These are phyloP conservation scores for Themeda triandra DNA, from an alignment of 176 grass and related monocot genomes.

Conservation along the genomic window DNA sequence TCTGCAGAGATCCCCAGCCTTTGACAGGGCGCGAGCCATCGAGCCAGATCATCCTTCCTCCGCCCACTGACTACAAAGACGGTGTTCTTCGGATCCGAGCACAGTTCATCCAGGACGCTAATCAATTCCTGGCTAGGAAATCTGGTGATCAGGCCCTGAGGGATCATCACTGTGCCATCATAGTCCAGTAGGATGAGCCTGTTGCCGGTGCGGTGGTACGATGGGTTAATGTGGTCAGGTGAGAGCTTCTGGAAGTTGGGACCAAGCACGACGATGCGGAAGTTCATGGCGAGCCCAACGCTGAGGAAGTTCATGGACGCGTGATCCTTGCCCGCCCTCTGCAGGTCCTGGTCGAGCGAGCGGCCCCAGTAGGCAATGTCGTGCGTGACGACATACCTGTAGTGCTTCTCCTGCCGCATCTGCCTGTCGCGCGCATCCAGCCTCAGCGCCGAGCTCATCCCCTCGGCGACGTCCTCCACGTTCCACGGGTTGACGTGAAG, in stretches of 20 bases:
- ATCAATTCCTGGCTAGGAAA: conserved; percentile 30
- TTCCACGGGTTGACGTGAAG: conserved; percentile 50
- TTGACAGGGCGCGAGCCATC: conserved; percentile 35
- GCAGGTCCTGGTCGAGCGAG: conserved; percentile 31
- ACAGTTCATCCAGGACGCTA: conserved; percentile 16
- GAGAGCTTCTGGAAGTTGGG: conserved; percentile 27
- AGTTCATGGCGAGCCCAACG: conserved; percentile 38
- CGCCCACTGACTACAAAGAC: conserved; percentile 50
- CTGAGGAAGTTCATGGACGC: conserved; percentile 1
- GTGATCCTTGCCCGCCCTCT: conserved; percentile 11
- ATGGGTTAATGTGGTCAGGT: conserved; percentile 1
- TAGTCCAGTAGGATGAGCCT: conserved; percentile 53
- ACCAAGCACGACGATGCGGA: conserved; percentile 31
- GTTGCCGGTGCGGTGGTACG: conserved; percentile 26
- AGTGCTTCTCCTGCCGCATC: conserved; percentile 36
- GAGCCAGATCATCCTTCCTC: conserved; percentile 36
- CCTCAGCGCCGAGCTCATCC: conserved; percentile 30
- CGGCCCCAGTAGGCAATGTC: conserved; percentile 41
- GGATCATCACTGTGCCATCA: conserved; percentile 44
- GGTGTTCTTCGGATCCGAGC: conserved; percentile 32
- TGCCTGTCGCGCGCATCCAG: conserved; percentile 20
- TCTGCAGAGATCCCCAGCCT: conserved; percentile 43
- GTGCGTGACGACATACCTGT: conserved; percentile 38
- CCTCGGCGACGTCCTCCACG: conserved; percentile 31
- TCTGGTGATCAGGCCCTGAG: neutral